Evolutionary conservation across 2,329 filamentous ascomycete genomes (phyloP), one percentile per base, ranked within the genome.

Genomic region (Neonectria neomacrospora): DNA sequence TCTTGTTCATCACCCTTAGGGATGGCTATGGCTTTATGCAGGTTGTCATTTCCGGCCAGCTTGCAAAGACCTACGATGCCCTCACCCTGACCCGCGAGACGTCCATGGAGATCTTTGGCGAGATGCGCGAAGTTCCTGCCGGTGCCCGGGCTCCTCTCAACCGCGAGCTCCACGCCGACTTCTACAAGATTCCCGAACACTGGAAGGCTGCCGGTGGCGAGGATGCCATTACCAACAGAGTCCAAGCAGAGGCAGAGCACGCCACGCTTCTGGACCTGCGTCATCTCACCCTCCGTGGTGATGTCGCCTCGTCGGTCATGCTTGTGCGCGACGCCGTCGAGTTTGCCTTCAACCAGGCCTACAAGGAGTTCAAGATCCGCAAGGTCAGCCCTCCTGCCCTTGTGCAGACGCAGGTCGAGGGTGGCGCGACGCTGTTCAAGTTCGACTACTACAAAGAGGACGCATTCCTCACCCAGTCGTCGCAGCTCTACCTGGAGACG

Each of bases 401-500:
- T 79, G 96, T 97, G 64, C 96, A 96, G 83, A 98, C 95, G 18
- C 91, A 97, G 81, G 92, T 97, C 75, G 94, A 98, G 81, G 94
- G 94, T 69, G 94, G 94, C 60, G 88, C 92, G 72, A 97, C 94
- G 3, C 89, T 98, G 39, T 98, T 97, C 86, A 89, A 88, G 64
- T 91, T 97, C 74, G 85, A 91, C 75, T 96, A 96, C 85, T 97
- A 97, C 80, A 91, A 90, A 71, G 92, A 97, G 80, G 87, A 90
- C 71, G 92, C 96, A 63, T 99, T 94, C 83, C 88, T 99, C 67
- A 98, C 96, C 4, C 96, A 99, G 81, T 97, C 94, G 3, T 97
- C 93, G 34, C 96, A 99, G 81, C 88, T 99, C 57, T 99, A 99
- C 81, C 91, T 99, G 63, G 96, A 99, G 85, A 99, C 96, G 32